A percentile compares a stretch with the other conserved stretches of the same genome.
Conservation (phyloP, 306 rosid species). For the Cicer bijugum region DNA sequence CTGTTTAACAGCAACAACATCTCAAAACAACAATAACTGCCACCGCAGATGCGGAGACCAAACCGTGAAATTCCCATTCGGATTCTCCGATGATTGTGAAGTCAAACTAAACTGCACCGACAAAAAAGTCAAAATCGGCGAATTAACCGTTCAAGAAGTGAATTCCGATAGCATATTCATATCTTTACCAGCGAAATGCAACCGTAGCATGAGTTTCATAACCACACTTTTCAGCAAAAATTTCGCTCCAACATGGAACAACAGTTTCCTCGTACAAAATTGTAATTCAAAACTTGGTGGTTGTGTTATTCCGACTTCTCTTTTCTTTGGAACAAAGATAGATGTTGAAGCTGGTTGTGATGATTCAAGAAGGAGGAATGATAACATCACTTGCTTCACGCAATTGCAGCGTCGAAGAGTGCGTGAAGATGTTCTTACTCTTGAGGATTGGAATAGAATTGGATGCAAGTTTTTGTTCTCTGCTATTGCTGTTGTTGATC, state of each 20-base stretch:
- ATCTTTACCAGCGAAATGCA: conserved; percentile 54
- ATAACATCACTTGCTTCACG: conserved; percentile 56
- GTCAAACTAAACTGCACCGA: conserved; percentile 52
- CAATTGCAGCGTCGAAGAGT: not conserved
- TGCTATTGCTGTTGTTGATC: conserved; percentile 53
- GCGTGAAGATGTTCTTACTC: conserved; percentile 1
- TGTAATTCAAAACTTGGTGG: conserved; percentile 41
- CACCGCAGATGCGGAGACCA: conserved; percentile 38
- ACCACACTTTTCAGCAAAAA: conserved; percentile 40
- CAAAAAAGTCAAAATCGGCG: conserved; percentile 40
- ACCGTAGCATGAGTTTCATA: conserved; percentile 43
- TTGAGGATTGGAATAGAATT: not conserved
- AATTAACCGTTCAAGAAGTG: conserved; percentile 52
- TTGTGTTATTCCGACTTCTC: conserved; percentile 50
- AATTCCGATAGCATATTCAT: conserved; percentile 61
- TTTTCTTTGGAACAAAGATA: conserved; percentile 30
- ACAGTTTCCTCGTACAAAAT: conserved; percentile 56
- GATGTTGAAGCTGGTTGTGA: conserved; percentile 32
- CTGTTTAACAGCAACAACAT: conserved; percentile 39
- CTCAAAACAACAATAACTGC: conserved; percentile 40
- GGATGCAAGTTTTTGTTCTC: conserved; percentile 57
- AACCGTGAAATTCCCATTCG: conserved; percentile 67
- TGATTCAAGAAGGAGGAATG: not conserved
- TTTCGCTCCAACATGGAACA: conserved; percentile 55
- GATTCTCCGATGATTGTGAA: conserved; percentile 52